Evolutionary conservation across 441 rosid genomes (phyloP), one percentile per base, ranked within the genome.

Genomic region (Populus hybrid): DNA sequence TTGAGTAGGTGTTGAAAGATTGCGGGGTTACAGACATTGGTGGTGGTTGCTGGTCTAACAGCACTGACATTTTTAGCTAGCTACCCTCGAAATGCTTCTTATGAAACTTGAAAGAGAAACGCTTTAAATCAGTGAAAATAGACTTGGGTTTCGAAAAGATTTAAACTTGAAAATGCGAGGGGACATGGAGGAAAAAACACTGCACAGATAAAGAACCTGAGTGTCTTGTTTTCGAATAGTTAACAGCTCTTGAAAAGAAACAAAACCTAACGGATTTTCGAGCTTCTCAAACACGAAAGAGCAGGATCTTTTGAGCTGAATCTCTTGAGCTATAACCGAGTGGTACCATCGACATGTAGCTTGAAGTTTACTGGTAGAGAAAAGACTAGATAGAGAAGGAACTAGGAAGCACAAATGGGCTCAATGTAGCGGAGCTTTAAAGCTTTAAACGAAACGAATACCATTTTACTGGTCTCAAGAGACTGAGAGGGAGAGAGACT

Each of bases 41-140:
- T 0, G 93, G 90, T 18, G 91, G 85, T 64, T 84, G 92, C 78
- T 81, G 89, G 79, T 69, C 78, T 30, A 83, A 57, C 63, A 87
- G 87, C 89, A 85, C 85, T 66, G 88, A 84, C 86, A 89, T 88
- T 78, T 73, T 73, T 8, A 18, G 35, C 2, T 4, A 30, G 57
- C 20, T 65, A 23, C 24, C 23, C 26, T 28, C 38, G 46, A 26
- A 21, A 28, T 34, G 38, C 24, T 69, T 73, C 54, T 12, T 28
- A 11, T 16, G 40, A 66, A 38, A 16, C 14, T 35, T 10, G 40
- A 64, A 14, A 18, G 20, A 12, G 67, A 57, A 20, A 30, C n/a
- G 16, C 14, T 11, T 36, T 40, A 36, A 34, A 34, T 38, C 57
- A 46, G 1, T 14, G 30, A 21, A 0, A 24, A 65, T 46, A 16